A percentile compares a stretch with the other conserved stretches of the same genome.
Evolutionary conservation across 345 rosid genomes (phyloP).

Genomic region (Moricandia moricandioides): DNA sequence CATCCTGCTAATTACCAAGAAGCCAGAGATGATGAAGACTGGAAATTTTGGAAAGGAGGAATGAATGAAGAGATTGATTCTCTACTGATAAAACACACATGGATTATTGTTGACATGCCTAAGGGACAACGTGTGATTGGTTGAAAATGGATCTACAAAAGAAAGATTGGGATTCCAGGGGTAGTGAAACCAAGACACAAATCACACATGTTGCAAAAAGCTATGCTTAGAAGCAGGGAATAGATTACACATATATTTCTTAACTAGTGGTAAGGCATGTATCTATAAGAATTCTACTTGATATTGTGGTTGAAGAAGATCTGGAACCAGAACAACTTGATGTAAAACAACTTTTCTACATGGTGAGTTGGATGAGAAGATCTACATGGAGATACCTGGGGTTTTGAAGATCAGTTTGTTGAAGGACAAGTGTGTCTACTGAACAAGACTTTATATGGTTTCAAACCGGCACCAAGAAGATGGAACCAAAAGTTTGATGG

Average conservation of each 20-base stretch:
- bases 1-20: neutral
- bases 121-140: neutral
- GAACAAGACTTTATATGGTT: no score
- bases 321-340: neutral
- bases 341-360: neutral
- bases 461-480: no score
- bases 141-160: neutral
- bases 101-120: neutral
- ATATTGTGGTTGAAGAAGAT: neutral
- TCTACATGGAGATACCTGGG: no score
- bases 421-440: no score
- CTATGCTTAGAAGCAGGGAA: neutral
- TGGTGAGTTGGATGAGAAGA: neutral
- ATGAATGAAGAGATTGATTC: neutral
- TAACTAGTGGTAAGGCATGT: neutral
- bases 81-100: neutral
- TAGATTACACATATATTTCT: neutral
- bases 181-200: neutral
- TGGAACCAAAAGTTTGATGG: no score
- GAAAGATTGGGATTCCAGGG: neutral
- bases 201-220: neutral
- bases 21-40: neutral
- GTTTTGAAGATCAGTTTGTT: no score
- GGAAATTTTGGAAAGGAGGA: neutral
- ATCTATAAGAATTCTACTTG: neutral